These are phyloP conservation scores for Terfezia claveryi DNA, from an alignment of 495 filamentous ascomycete genomes.

Conservation along the genomic window DNA sequence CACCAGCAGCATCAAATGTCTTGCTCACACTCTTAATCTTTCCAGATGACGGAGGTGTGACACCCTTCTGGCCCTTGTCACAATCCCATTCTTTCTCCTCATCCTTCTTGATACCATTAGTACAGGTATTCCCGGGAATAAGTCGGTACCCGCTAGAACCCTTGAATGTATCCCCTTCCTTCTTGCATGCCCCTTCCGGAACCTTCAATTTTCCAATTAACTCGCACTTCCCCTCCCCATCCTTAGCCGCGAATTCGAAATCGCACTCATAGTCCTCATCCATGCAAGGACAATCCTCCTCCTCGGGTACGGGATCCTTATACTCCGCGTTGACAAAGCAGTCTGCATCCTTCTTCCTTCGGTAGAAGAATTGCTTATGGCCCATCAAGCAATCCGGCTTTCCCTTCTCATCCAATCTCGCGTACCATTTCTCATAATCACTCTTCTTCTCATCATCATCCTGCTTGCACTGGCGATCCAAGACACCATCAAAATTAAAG, in stretches of 20 bases:
- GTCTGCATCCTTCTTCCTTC: slow-evolving; percentile 62
- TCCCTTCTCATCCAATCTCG: slow-evolving; percentile 54
- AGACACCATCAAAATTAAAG: slow-evolving; percentile 62
- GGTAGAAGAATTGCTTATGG: slow-evolving; percentile 58
- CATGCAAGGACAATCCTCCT: slow-evolving; percentile 54
- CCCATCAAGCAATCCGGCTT: slow-evolving; percentile 85
- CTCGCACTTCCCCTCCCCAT: slow-evolving; percentile 40
- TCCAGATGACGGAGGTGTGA: slow-evolving; percentile 27
- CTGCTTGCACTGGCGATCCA: slow-evolving; percentile 58
- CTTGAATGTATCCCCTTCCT: slow-evolving; percentile 43
- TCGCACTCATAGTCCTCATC: slow-evolving; percentile 83
- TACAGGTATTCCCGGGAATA: slow-evolving; percentile 78
- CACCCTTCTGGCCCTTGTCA: neutral
- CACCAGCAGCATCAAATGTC: slow-evolving; percentile 34
- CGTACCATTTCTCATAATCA: slow-evolving; percentile 76
- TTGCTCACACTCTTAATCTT: slow-evolving; percentile 35
- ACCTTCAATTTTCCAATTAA: slow-evolving; percentile 22
- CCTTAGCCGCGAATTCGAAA: slow-evolving; percentile 54
- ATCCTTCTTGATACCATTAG: slow-evolving; percentile 33
- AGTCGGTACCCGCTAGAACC: slow-evolving; percentile 75
- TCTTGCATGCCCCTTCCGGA: slow-evolving; percentile 44
- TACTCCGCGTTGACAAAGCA: slow-evolving; percentile 80
- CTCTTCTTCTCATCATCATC: slow-evolving; percentile 18
- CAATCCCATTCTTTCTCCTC: no score
- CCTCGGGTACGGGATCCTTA: slow-evolving; percentile 42